Evolutionary conservation across 2,329 filamentous ascomycete species (phyloP).

Genomic region (Fusarium pseudoanthophilum): DNA sequence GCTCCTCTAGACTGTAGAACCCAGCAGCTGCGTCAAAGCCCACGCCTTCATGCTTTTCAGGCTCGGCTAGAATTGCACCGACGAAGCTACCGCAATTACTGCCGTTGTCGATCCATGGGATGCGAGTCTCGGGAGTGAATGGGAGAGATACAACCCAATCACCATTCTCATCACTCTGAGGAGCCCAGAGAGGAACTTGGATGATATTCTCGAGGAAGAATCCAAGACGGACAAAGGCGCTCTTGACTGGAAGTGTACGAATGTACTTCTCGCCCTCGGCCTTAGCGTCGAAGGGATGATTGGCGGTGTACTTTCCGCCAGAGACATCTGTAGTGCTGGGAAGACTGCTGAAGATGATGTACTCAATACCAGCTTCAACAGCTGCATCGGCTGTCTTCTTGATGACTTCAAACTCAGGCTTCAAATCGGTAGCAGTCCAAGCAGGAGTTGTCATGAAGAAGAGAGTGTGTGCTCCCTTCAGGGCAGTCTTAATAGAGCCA

Average conservation of each 20-base stretch:
- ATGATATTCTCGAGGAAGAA: conserved; percentile 56
- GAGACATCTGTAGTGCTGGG: conserved; percentile 49
- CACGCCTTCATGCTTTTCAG: conserved; percentile 56
- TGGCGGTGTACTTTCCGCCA: conserved; percentile 47
- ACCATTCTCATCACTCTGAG: conserved; percentile 45
- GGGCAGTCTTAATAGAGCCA: conserved; percentile 52
- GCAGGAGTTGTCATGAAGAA: conserved; percentile 59
- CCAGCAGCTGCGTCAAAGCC: conserved; percentile 56
- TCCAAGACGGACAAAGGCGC: conserved; percentile 54
- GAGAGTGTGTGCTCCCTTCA: conserved; percentile 58
- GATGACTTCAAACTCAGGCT: conserved; percentile 52
- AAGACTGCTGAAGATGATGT: conserved; percentile 55
- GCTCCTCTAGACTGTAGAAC: conserved; percentile 52
- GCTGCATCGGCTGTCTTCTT: conserved; percentile 55
- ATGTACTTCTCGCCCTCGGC: conserved; percentile 64
- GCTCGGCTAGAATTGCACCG: conserved; percentile 54
- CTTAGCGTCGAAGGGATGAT: conserved; percentile 63
- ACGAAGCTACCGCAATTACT: conserved; percentile 58
- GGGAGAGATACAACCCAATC: conserved; percentile 42
- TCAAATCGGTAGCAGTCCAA: conserved; percentile 48
- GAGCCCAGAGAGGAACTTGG: conserved; percentile 44
- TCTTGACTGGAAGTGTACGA: conserved; percentile 56
- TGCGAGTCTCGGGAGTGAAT: conserved; percentile 38
- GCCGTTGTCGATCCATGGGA: conserved; percentile 58
- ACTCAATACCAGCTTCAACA: conserved; percentile 50